phyloP scores from a whole-genome alignment of 495 filamentous ascomycete genomes.

The Pyrenula aspistea region DNA sequence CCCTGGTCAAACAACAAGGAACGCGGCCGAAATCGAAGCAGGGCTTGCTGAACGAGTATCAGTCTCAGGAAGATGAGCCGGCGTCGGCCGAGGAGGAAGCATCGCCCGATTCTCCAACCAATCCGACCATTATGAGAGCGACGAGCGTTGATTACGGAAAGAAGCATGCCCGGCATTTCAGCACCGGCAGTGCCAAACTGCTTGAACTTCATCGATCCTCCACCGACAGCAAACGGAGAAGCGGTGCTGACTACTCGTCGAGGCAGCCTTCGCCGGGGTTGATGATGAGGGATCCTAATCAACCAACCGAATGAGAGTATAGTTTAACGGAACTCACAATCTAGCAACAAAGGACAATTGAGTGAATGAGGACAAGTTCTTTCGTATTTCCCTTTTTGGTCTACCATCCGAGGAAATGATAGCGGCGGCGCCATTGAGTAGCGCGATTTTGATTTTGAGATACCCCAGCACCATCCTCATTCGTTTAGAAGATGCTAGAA shows the following conservation, averaged over 20 bases:
- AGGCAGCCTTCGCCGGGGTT: neutral
- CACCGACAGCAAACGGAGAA: slow-evolving; percentile 17
- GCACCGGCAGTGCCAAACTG: slow-evolving; percentile 60
- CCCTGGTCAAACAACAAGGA: slow-evolving; percentile 36
- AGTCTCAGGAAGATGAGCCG: slow-evolving; percentile 31
- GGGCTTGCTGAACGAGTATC: slow-evolving; percentile 50
- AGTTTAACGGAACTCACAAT: too few species aligned
- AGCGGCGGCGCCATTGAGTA: neutral
- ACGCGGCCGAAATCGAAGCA: slow-evolving; percentile 53
- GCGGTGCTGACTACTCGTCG: neutral
- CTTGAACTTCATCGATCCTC: slow-evolving; percentile 45
- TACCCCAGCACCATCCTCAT: neutral
- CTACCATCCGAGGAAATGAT: too few species aligned
- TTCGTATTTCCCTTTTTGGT: too few species aligned
- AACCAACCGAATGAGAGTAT: neutral
- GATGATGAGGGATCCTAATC: neutral
- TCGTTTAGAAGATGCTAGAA: neutral
- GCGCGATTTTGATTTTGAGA: neutral
- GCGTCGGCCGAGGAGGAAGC: slow-evolving; percentile 27
- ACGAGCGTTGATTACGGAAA: slow-evolving; percentile 52
- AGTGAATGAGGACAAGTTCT: too few species aligned
- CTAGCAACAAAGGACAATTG: too few species aligned
- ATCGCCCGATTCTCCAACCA: slow-evolving; percentile 13
- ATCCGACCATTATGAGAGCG: slow-evolving; percentile 38
- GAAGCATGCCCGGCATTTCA: slow-evolving; percentile 44